These are phyloP conservation scores for Scheffersomyces titani DNA, from an alignment of 1,139 yeast genomes.

Conservation along the genomic window DNA sequence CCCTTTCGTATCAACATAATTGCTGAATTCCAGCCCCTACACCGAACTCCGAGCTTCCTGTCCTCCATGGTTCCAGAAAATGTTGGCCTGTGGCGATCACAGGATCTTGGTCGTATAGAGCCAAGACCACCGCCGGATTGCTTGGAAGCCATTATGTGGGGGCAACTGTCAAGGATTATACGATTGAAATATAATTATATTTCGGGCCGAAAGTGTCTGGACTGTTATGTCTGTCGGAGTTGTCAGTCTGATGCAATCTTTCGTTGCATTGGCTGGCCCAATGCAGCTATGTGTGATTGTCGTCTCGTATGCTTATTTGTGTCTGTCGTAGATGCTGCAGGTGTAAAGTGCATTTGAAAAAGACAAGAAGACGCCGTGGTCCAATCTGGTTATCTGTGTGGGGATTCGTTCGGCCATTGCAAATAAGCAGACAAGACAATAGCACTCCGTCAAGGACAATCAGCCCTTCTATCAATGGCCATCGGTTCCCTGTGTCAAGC, in stretches of 20 bases:
- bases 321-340: not conserved
- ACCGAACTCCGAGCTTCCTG: not conserved
- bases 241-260: not conserved
- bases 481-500: not conserved
- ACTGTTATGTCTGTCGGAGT: not conserved
- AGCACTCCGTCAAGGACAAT: no score
- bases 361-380: not conserved
- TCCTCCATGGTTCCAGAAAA: not conserved
- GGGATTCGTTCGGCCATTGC: not conserved
- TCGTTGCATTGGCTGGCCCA: not conserved
- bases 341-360: not conserved
- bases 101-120: not conserved
- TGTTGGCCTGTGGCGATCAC: not conserved
- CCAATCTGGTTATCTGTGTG: not conserved
- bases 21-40: not conserved
- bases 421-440: not conserved
- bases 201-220: not conserved
- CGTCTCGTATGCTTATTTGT: not conserved
- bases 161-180: not conserved
- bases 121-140: not conserved
- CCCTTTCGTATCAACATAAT: not conserved
- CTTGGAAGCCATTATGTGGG: not conserved
- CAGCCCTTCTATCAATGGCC: not conserved
- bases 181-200: not conserved
- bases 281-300: not conserved